A percentile compares a stretch with the other conserved stretches of the same genome.
Conservation (phyloP, 208 protist species). For the Wallacemonas sp. region DNA sequence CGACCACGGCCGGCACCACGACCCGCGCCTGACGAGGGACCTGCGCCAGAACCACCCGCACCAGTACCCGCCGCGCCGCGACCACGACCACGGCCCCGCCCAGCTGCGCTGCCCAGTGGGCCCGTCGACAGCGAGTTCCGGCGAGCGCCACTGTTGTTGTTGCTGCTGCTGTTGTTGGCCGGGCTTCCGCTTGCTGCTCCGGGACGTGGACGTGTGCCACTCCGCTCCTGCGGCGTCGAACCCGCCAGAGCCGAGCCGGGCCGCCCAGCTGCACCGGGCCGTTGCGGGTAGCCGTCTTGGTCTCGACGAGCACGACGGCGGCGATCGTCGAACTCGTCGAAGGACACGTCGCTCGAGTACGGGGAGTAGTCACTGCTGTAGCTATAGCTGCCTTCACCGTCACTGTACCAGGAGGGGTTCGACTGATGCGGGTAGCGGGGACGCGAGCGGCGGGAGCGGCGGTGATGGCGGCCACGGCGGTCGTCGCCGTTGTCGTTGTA, state of each 20-base stretch:
- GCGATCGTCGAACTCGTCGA: not conserved
- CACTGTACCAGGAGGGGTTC: conserved; percentile 12
- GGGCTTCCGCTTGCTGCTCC: not conserved
- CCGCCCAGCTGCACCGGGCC: too few relatives aligned
- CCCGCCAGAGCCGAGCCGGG: not conserved
- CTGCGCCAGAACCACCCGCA: conserved; percentile 4
- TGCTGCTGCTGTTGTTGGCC: conserved; percentile 20
- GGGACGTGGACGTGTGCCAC: not conserved
- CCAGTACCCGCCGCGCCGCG: too few relatives aligned
- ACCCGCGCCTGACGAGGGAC: not conserved
- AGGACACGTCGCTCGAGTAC: conserved; percentile 8
- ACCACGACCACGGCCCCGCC: not conserved
- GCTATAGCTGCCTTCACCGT: conserved; percentile 15
- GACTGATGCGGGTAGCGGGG: not conserved
- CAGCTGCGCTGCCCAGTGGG: not conserved
- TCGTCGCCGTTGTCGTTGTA: conserved; percentile 1
- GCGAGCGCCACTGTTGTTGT: conserved; percentile 9
- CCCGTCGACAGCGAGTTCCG: not conserved
- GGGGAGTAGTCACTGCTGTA: conserved; percentile 9
- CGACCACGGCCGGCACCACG: not conserved
- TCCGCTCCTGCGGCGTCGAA: conserved; percentile 7
- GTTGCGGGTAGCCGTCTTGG: too few relatives aligned
- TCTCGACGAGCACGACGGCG: not conserved
- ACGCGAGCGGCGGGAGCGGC: not conserved
- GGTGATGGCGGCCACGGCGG: not conserved